Conservation (phyloP, 352 stramenopile genomes). For the Aphanomyces astaci region DNA sequence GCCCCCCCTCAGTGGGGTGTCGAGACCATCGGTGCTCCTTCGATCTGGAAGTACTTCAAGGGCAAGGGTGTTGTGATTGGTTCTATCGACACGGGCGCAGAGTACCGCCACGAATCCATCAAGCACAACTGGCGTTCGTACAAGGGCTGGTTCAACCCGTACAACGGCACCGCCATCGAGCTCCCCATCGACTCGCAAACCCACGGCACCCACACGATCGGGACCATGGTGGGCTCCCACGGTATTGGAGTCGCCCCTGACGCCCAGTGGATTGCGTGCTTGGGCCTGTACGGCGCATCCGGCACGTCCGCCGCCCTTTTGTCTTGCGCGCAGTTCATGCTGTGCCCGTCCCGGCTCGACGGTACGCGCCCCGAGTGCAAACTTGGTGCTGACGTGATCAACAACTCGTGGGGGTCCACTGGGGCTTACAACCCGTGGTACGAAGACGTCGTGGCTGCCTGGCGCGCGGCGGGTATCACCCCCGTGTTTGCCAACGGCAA, state of each 20-base stretch:
- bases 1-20: constrained; percentile 19
- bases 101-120: constrained; percentile 17
- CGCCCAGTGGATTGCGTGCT: constrained; percentile 33
- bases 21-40: constrained; percentile 9
- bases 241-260: constrained; percentile 29
- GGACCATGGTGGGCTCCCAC: constrained; percentile 26
- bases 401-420: constrained; percentile 32
- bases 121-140: constrained; percentile 28
- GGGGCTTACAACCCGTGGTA: constrained; percentile 24
- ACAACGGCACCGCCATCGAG: constrained; percentile 26
- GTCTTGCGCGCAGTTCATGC: constrained; percentile 29
- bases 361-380: constrained; percentile 28
- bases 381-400: constrained; percentile 35
- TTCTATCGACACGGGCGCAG: constrained; percentile 24
- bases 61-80: constrained; percentile 24
- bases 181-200: constrained; percentile 32
- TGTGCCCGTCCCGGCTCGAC: constrained; percentile 24
- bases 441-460: constrained; percentile 29
- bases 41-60: constrained; percentile 20
- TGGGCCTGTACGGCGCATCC: constrained; percentile 20
- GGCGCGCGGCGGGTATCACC: constrained; percentile 32
- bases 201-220: constrained; percentile 37
- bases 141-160: constrained; percentile 45
- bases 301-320: constrained; percentile 27
- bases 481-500: constrained; percentile 37